Evolutionary conservation across 1,139 yeast species (phyloP).

Genomic region (Kazachstania sp.): DNA sequence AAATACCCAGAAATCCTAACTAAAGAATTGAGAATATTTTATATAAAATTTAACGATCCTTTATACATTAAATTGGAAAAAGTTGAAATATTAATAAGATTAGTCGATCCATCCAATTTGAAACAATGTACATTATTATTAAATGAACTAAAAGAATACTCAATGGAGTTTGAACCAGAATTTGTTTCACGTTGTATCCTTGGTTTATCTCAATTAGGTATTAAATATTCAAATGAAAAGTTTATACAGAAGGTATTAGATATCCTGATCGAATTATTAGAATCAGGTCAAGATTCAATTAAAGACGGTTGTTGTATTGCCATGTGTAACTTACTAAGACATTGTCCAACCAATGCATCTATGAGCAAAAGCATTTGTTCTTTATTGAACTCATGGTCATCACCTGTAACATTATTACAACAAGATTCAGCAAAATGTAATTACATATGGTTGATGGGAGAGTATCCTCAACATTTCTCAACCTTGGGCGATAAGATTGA

Average conservation of each 20-base stretch:
- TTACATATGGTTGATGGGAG: constrained; percentile 87
- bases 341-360: constrained; percentile 52
- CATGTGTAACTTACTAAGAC: constrained; percentile 69
- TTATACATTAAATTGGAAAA: constrained; percentile 87
- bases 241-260: constrained; percentile 54
- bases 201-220: constrained; percentile 85
- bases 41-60: constrained; percentile 91
- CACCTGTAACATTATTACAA: constrained; percentile 20
- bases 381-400: constrained; percentile 24
- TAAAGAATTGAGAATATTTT: constrained; percentile 81
- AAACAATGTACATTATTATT: constrained; percentile 61
- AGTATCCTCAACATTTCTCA: constrained; percentile 70
- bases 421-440: constrained; percentile 29
- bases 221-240: constrained; percentile 48
- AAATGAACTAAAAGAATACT: constrained; percentile 83
- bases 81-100: constrained; percentile 77
- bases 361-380: constrained; percentile 23
- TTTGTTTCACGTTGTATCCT: constrained; percentile 74
- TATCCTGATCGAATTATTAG: constrained; percentile 62
- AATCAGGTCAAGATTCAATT: constrained; percentile 61
- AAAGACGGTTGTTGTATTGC: constrained; percentile 75
- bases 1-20: constrained; percentile 75
- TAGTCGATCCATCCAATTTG: constrained; percentile 49
- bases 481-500: constrained; percentile 38
- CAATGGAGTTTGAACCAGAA: constrained; percentile 90